A percentile compares a stretch with the other conserved stretches of the same genome.
phyloP scores from a whole-genome alignment of 169 alveolate genomes.

The Cryptosporidium baileyi region DNA sequence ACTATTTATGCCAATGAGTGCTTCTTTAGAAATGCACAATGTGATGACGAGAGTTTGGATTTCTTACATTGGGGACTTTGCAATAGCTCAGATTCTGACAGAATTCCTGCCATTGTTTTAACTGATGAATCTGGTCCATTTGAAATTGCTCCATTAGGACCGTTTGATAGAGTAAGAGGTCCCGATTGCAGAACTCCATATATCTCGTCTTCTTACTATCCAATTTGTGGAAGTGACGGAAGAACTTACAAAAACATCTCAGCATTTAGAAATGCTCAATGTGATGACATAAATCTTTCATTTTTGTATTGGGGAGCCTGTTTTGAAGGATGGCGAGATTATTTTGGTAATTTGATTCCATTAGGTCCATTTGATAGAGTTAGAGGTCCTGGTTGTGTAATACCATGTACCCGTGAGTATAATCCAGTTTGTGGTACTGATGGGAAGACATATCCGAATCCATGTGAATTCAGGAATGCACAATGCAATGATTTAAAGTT shows the following conservation, averaged over 20 bases:
- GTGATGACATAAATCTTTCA: background rate
- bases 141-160: slow-evolving; percentile 24
- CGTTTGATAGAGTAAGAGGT: slow-evolving; percentile 62
- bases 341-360: slow-evolving; percentile 1
- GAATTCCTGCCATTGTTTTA: background rate
- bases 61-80: slow-evolving; percentile 44
- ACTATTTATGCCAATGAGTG: background rate
- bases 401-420: background rate
- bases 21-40: slow-evolving; percentile 35
- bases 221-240: slow-evolving; percentile 40
- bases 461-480: slow-evolving; percentile 37
- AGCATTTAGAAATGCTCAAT: slow-evolving; percentile 41
- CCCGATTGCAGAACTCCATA: slow-evolving; percentile 9
- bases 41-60: slow-evolving; percentile 13
- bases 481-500: slow-evolving; percentile 39
- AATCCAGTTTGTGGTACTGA: slow-evolving; percentile 61
- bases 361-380: slow-evolving; percentile 51
- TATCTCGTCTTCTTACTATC: background rate
- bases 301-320: slow-evolving; percentile 21
- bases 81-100: background rate
- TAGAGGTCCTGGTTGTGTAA: slow-evolving; percentile 52
- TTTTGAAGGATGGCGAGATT: background rate
- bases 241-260: slow-evolving; percentile 12
- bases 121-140: slow-evolving; percentile 29
- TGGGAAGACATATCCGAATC: slow-evolving; percentile 16